Evolutionary conservation across 1,139 yeast species (phyloP).

Genomic region (Yamadazyma diddensiae): DNA sequence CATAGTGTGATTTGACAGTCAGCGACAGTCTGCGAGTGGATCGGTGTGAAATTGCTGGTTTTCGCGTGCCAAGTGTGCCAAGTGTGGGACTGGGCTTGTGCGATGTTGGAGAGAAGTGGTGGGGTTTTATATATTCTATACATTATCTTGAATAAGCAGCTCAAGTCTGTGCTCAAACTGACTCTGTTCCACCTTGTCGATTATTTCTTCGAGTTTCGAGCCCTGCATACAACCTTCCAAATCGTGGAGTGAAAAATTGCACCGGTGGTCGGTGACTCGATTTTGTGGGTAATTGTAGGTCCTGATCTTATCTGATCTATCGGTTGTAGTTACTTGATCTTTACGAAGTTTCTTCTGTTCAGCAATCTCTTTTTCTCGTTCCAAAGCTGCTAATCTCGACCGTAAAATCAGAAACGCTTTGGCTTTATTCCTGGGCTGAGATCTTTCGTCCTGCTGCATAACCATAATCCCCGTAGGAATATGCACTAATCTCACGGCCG

Average conservation of each 20-base stretch:
- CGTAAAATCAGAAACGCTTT: conserved; percentile 82
- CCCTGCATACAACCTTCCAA: conserved; percentile 81
- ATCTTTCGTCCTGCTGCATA: conserved; percentile 89
- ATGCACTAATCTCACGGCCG: conserved; percentile 93
- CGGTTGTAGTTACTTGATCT: conserved; percentile 85
- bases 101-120: too few species aligned
- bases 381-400: conserved; percentile 81
- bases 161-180: conserved; percentile 27
- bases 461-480: conserved; percentile 89
- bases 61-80: too few species aligned
- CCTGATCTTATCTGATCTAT: conserved; percentile 87
- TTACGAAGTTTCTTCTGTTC: conserved; percentile 68
- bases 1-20: too few species aligned
- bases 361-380: conserved; percentile 60
- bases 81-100: too few species aligned
- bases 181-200: conserved; percentile 25
- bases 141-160: too few species aligned
- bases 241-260: conserved; percentile 76
- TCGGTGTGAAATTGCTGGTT: too few species aligned
- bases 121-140: too few species aligned
- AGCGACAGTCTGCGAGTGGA: too few species aligned
- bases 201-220: conserved; percentile 58
- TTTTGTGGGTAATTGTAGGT: conserved; percentile 93
- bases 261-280: conserved; percentile 90
- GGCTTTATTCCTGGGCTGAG: conserved; percentile 95